Evolutionary conservation across 768 basidiomycete genomes (phyloP), one percentile per base, ranked within the genome.

Genomic region (Podaxis sp.): DNA sequence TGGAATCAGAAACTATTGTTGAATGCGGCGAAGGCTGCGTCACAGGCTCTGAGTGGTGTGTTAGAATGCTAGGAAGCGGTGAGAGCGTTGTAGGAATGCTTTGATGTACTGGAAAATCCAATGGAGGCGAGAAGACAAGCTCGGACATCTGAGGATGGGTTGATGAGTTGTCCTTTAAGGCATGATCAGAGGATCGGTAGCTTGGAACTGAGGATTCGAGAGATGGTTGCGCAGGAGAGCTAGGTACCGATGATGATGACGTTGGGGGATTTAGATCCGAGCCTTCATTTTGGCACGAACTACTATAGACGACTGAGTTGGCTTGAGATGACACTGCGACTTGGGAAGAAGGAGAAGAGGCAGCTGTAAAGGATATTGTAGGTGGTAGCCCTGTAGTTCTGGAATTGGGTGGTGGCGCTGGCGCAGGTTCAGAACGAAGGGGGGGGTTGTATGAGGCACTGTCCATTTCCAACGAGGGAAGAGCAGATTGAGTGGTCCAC

Each of bases 71-170:
- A 64, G 90, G 90, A 60, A 85, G 84, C 56, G 84, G 85, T 54
- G 90, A 89, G 54, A 92, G 74, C 65, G 80, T 82, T 67, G 86
- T 83, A 64, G 90, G 90, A 72, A 91, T 85, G 76, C 89, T 89
- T 90, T 91, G 86, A 63, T 90, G 90, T 70, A 85, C 80, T 69
- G 88, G 86, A 59, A 89, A 78, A 77, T 88, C 90, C 76, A 82
- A 81, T 57, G 86, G 76, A 73, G 84, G 83, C 69, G 78, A 75
- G 69, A 89, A 90, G 67, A 89, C 83, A 76, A 80, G 78, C 61
- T 77, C 78, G 41, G 83, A 83, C 78, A 89, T 88, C 87, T 85
- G 77, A 74, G 77, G 89, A 90, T 87, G 86, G 73, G 75, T 72
- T 20, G 53, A 55, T 69, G 76, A 73, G 62, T 74, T 72, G 30